Evolutionary conservation across 768 basidiomycete genomes (phyloP).

Genomic region (Boletus reticulatus): DNA sequence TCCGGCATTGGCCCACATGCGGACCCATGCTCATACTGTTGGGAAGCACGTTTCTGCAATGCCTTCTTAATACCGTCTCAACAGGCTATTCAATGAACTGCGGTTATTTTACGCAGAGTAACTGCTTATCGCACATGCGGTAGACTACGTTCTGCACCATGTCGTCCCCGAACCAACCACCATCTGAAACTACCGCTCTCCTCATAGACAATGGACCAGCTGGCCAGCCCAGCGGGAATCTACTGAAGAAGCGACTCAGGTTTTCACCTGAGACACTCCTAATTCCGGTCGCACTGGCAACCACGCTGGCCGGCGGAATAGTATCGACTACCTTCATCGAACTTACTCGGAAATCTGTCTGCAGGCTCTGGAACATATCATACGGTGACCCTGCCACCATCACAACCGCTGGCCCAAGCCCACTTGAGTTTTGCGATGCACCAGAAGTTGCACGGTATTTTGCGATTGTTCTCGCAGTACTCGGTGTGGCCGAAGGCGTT

Average conservation of each 20-base stretch:
- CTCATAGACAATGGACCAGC: slow-evolving; percentile 3
- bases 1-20: not conserved
- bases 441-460: slow-evolving; percentile 23
- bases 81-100: not conserved
- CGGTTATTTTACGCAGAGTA: not conserved
- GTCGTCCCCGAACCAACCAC: slow-evolving; percentile 2
- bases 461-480: slow-evolving; percentile 16
- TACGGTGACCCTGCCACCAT: slow-evolving; percentile 9
- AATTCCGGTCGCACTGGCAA: slow-evolving; percentile 26
- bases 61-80: not conserved
- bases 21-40: not conserved
- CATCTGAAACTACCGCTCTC: slow-evolving; percentile 11
- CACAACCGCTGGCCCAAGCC: slow-evolving; percentile 2
- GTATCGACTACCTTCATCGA: slow-evolving; percentile 26
- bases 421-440: slow-evolving; percentile 16
- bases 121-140: not conserved
- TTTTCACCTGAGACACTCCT: slow-evolving; percentile 21
- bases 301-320: slow-evolving; percentile 20
- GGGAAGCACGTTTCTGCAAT: not conserved
- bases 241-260: not conserved
- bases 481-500: slow-evolving; percentile 17
- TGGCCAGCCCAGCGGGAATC: not conserved
- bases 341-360: slow-evolving; percentile 25
- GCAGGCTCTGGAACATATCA: slow-evolving; percentile 21
- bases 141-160: slow-evolving; percentile 5